Evolutionary conservation across 352 stramenopile species (phyloP).

Genomic region (Globisporangium okanoganense): DNA sequence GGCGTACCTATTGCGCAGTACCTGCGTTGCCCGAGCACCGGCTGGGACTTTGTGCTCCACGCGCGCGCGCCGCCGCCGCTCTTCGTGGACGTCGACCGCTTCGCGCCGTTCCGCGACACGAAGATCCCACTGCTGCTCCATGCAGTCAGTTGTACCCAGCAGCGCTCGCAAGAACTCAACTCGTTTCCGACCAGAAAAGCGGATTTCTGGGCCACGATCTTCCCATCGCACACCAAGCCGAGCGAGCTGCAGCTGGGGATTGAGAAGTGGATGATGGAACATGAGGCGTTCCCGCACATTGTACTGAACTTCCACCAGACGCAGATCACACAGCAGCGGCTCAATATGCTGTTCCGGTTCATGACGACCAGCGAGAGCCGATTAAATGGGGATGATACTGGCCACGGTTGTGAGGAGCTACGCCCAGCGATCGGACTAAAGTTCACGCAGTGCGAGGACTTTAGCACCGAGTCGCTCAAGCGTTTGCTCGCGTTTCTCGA

Average conservation of each 20-base stretch:
- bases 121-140: conserved; percentile 5
- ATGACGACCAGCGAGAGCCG: not conserved
- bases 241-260: conserved; percentile 1
- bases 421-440: conserved; percentile 1
- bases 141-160: not conserved
- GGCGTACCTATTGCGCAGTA: not conserved
- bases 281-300: not conserved
- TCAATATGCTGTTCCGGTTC: conserved; percentile 1
- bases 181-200: not conserved
- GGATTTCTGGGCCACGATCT: conserved; percentile 3
- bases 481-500: conserved; percentile 4
- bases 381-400: not conserved
- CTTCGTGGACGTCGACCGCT: conserved; percentile 5
- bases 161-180: not conserved
- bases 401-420: not conserved
- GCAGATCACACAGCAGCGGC: not conserved
- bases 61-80: not conserved
- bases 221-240: not conserved
- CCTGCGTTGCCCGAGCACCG: not conserved
- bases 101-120: conserved; percentile 4
- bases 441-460: conserved; percentile 4
- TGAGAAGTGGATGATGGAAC: conserved; percentile 8
- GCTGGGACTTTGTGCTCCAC: conserved; percentile 8
- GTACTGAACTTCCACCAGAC: conserved; percentile 11
- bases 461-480: not conserved